Base-by-base conservation (phyloP, 140 eudicot species). In the Senecio squalidus region DNA sequence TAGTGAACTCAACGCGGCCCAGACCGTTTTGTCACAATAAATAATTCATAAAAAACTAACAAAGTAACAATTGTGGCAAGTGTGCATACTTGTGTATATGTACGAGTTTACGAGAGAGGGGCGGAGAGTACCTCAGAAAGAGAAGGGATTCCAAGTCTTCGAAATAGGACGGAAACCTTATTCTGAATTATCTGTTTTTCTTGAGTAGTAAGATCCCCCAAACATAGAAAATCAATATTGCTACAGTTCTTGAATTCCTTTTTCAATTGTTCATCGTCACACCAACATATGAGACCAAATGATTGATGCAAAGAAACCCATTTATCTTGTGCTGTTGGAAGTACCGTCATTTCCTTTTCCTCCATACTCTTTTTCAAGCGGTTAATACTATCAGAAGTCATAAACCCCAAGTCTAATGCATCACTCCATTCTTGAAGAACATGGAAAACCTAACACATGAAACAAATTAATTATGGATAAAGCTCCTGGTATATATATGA, bases 241-340 rank as follows among this genome's bases (percentile, higher is more conserved):
- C 71, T 78, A 14, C 59, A 69, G 66, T 81, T 69, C 71, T 76
- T 73, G 60, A 87, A 92, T 68, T 92, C 96, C 68, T 76, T 77
- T 73, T 64, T 77, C 26, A 92, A 65, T 34, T 70, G 56, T 22
- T 84, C 93, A 57, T 92, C 93, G 60, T 87, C 82, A 55, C 78
- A 81, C 96, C 96, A 92, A 68, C 96, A 92, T 36, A 87, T 38
- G 13, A 91, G 79, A 44, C 98, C 96, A 75, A 66, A 82, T 0
- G 87, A 87, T 25, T 78, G 65, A 71, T 87, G 86, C 62, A 92
- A 76, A 24, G 98, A 91, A 59, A 92, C 92, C 98, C 98, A 92
- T 74, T 66, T 79, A 78, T 92, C 92, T 74, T 70, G 80, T 52
- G 67, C 69, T 25, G 96, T 80, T 56, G 96, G 98, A 48, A 92